Percentiles rank a stretch among this genome's conserved stretches.
Evolutionary conservation across 2,329 filamentous ascomycete genomes (phyloP).

Genomic region (Nemania sp.): DNA sequence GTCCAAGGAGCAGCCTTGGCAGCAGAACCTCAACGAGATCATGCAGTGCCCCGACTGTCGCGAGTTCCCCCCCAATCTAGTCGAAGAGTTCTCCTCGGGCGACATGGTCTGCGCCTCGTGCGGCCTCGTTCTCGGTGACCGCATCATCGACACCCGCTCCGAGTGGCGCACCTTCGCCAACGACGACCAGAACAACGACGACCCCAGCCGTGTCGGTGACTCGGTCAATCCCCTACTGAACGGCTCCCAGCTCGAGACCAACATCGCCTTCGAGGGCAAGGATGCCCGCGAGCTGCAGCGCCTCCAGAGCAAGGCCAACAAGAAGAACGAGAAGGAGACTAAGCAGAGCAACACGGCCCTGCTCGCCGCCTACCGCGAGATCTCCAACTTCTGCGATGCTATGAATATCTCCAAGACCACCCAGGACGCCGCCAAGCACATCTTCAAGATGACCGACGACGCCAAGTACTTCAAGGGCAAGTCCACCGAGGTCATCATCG

Average conservation of each 20-base stretch:
- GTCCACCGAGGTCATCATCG: conserved; percentile 91
- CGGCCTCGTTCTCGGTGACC: conserved; percentile 88
- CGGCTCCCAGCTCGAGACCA: conserved; percentile 88
- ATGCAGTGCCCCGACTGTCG: conserved; percentile 92
- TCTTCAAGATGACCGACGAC: conserved; percentile 95
- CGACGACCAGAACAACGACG: conserved; percentile 95
- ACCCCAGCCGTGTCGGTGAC: conserved; percentile 97
- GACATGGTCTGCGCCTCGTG: conserved; percentile 95
- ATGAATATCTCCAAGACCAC: conserved; percentile 85
- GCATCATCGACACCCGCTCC: conserved; percentile 93
- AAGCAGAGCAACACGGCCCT: conserved; percentile 68
- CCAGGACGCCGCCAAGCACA: conserved; percentile 89
- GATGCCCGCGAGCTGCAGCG: conserved; percentile 74
- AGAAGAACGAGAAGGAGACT: conserved; percentile 80
- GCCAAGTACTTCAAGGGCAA: conserved; percentile 96
- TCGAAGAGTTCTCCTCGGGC: conserved; percentile 91
- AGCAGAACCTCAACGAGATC: conserved; percentile 87
- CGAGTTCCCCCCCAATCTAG: conserved; percentile 89
- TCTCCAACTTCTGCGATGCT: conserved; percentile 86
- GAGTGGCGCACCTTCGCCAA: conserved; percentile 99
- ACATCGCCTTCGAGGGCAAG: conserved; percentile 85
- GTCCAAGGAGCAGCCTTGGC: conserved; percentile 62
- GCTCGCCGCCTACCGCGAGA: conserved; percentile 88
- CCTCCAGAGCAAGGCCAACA: conserved; percentile 77
- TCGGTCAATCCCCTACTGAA: conserved; percentile 90